Base-by-base conservation (phyloP, 116 monocot genomes). In the Trichopus zeylanicus region DNA sequence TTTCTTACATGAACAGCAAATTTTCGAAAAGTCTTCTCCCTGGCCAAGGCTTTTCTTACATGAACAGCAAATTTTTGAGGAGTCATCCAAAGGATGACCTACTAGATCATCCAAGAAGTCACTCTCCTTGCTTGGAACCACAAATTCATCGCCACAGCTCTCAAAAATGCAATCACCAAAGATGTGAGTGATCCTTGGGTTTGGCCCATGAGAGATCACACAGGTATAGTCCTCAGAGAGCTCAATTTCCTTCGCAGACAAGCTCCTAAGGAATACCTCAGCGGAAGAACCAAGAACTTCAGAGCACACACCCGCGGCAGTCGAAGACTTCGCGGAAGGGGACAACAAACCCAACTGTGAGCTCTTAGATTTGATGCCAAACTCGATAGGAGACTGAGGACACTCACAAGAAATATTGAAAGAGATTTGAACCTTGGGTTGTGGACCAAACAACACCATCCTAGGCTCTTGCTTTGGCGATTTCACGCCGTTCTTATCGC, bases 341-440 rank as follows among this genome's bases (percentile, higher is more conserved):
- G 87, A 76, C 53, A 37, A 26, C 26, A 80, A 20, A 42, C 74
- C 70, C 33, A 81, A 23, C 31, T 75, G 78, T 0, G 72, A 78
- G 60, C 55, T 75, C 70, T 70, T 84, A 28, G 78, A 85, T 70
- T 81, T 89, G 55, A 89, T 29, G 1, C 81, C 85, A 58, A 85
- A 89, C 37, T 89, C 85, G 23, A 84, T 68, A 0, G 78, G 85
- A 24, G 75, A 67, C 1, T 26, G 42, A 18, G 87, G 69, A 16
- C 71, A 73, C 3, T 64, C 67, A 6, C 51, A 7, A 1, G 67
- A 67, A 1, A 27, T 48, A 30, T 39, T 20, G 18, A 56, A 15
- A 19, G 78, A 73, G 31, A 85, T 70, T 62, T 84, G 85, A 51
- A 90, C 63, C 63, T 73, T 71, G 7, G 79, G 73, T 38, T 79